These are phyloP conservation scores for Pyrrhoderma lamaoense DNA, from an alignment of 1,284 basidiomycete species.

Conservation along the genomic window DNA sequence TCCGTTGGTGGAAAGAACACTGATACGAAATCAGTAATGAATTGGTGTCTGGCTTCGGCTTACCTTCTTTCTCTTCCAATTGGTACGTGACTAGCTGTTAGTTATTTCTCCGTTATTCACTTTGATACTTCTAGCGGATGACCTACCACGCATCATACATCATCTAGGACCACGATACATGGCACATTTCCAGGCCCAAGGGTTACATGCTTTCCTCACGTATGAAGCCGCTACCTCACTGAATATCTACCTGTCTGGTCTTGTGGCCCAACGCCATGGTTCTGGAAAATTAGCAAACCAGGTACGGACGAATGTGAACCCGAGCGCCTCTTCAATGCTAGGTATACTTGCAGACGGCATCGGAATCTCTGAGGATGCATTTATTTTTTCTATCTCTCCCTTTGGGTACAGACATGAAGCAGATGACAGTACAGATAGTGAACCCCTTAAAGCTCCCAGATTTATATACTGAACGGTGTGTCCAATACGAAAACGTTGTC, in stretches of 20 bases:
- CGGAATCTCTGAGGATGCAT: conserved; percentile 36
- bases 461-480: conserved; percentile 9
- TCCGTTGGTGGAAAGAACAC: conserved; percentile 42
- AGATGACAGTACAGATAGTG: neutral
- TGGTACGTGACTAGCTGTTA: conserved; percentile 40
- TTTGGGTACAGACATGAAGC: conserved; percentile 22
- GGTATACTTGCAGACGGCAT: conserved; percentile 50
- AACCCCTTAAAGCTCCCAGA: too few relatives aligned
- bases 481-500: neutral
- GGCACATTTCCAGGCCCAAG: conserved; percentile 58
- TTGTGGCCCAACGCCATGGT: conserved; percentile 22
- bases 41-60: conserved; percentile 65
- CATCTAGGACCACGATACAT: conserved; percentile 71
- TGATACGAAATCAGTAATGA: conserved; percentile 33
- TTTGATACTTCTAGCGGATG: conserved; percentile 39
- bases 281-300: too few relatives aligned
- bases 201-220: conserved; percentile 62
- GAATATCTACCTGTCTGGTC: conserved; percentile 52
- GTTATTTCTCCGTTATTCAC: neutral
- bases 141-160: conserved; percentile 61
- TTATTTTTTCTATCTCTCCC: conserved; percentile 48
- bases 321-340: conserved; percentile 32
- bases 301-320: neutral
- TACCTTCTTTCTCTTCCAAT: conserved; percentile 55
- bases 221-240: conserved; percentile 73